Conservation (phyloP, 345 rosid species). For the Melastoma malabathricum region DNA sequence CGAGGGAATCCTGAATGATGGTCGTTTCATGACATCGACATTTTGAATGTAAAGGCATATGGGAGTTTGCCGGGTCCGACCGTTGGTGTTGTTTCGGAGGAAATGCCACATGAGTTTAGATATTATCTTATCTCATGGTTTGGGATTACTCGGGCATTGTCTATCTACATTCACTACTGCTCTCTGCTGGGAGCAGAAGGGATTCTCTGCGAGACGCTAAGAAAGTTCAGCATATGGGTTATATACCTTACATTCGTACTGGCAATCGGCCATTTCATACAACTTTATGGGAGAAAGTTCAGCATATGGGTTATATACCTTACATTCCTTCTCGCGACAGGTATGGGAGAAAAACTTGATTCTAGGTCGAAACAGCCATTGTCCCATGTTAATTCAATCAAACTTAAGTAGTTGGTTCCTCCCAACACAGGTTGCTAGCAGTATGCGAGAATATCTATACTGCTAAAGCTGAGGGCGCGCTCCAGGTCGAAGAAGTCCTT, state of each 20-base stretch:
- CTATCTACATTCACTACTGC: constrained; percentile 1
- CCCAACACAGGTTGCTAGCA: constrained; percentile 24
- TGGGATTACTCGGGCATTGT: background rate
- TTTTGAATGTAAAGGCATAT: constrained; percentile 12
- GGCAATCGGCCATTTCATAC: constrained; percentile 37
- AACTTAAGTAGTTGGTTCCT: too few species aligned
- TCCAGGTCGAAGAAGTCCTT: constrained; percentile 35
- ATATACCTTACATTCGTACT: constrained; percentile 37
- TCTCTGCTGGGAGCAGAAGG: constrained; percentile 20
- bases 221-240: constrained; percentile 49
- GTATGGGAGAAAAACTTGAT: constrained; percentile 5
- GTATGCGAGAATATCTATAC: constrained; percentile 37
- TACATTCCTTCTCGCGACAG: constrained; percentile 31
- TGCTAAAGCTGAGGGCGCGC: constrained; percentile 40
- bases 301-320: background rate
- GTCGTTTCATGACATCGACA: constrained; percentile 29
- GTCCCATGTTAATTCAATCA: too few species aligned
- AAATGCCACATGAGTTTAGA: constrained; percentile 29
- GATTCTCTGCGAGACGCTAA: constrained; percentile 38
- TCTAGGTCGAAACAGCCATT: background rate
- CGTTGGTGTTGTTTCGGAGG: constrained; percentile 34
- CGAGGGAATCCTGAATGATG: constrained; percentile 29
- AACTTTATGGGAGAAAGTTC: too few species aligned
- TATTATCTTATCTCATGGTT: constrained; percentile 1
- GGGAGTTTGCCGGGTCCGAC: constrained; percentile 27